These are phyloP conservation scores for Penicillium macrosclerotiorum DNA, from an alignment of 495 filamentous ascomycete species.

Conservation along the genomic window DNA sequence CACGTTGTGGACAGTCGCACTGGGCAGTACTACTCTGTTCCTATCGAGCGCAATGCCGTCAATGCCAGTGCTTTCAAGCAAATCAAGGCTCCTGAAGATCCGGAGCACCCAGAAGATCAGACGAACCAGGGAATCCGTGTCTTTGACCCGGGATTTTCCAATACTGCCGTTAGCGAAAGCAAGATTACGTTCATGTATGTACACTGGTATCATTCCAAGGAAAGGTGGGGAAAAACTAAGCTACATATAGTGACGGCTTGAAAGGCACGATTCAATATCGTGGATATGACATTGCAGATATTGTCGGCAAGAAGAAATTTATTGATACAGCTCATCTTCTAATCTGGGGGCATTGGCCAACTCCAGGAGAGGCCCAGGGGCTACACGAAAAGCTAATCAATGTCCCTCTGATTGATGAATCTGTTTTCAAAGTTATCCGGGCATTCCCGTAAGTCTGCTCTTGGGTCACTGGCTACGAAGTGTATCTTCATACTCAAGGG, in stretches of 20 bases:
- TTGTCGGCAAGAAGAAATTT: neutral
- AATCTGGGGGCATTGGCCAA: neutral
- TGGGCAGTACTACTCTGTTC: neutral
- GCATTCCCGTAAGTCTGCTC: neutral
- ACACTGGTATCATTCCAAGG: too few relatives aligned
- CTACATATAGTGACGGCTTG: neutral
- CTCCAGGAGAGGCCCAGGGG: neutral
- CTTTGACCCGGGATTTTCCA: constrained; percentile 46
- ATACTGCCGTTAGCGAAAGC: constrained; percentile 44
- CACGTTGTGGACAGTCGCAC: constrained; percentile 8
- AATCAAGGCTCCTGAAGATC: neutral
- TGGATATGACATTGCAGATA: neutral
- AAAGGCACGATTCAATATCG: constrained; percentile 9
- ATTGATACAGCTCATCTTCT: neutral
- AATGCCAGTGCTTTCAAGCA: neutral
- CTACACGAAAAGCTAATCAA: neutral
- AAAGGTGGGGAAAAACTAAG: too few relatives aligned
- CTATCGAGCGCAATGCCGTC: neutral
- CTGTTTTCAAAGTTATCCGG: neutral
- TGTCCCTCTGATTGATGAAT: neutral
- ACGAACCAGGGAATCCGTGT: constrained; percentile 31
- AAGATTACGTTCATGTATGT: constrained; percentile 48
- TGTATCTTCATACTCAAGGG: too few relatives aligned
- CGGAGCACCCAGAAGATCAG: neutral
- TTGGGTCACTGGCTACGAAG: too few relatives aligned